Percentiles rank a stretch among this genome's conserved stretches.
Conservation (phyloP, 1,284 basidiomycete species). For the Pisolithus thermaeus region DNA sequence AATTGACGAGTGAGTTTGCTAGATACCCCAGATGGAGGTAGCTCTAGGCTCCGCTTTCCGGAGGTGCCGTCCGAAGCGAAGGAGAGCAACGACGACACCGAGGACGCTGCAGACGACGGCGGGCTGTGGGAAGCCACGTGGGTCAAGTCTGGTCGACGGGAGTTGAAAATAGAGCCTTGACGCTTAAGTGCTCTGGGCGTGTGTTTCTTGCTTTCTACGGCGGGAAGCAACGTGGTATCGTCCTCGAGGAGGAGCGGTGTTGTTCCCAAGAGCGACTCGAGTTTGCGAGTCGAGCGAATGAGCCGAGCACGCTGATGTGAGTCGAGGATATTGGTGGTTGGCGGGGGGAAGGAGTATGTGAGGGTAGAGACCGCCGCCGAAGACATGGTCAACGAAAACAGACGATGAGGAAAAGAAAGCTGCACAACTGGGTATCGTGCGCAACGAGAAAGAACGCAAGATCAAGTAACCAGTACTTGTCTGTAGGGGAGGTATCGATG, state of each 20-base stretch:
- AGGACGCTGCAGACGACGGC: slow-evolving; percentile 4
- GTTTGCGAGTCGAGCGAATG: slow-evolving; percentile 54
- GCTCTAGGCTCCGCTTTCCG: slow-evolving; percentile 6
- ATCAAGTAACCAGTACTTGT: slow-evolving; percentile 7
- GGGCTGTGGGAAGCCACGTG: slow-evolving; percentile 18
- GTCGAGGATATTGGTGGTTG: slow-evolving; percentile 46
- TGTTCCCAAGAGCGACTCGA: slow-evolving; percentile 50
- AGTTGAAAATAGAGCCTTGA: slow-evolving; percentile 32
- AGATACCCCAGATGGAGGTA: slow-evolving; percentile 17
- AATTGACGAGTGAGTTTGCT: slow-evolving; percentile 11
- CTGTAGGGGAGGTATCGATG: slow-evolving; percentile 1
- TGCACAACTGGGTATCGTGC: background rate
- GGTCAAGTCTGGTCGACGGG: slow-evolving; percentile 11
- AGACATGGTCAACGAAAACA: slow-evolving; percentile 17
- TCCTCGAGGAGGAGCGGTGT: slow-evolving; percentile 47
- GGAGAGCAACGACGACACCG: slow-evolving; percentile 15
- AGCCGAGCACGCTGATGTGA: slow-evolving; percentile 46
- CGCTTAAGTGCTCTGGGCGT: slow-evolving; percentile 22
- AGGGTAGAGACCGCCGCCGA: slow-evolving; percentile 10
- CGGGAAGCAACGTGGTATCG: slow-evolving; percentile 22
- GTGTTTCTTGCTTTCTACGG: slow-evolving; percentile 12
- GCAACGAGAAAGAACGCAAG: slow-evolving; percentile 1
- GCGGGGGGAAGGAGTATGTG: slow-evolving; percentile 21
- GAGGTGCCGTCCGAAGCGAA: slow-evolving; percentile 5
- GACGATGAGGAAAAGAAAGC: background rate